Conservation (phyloP, 768 basidiomycete species). For the Dioszegia crocea region DNA sequence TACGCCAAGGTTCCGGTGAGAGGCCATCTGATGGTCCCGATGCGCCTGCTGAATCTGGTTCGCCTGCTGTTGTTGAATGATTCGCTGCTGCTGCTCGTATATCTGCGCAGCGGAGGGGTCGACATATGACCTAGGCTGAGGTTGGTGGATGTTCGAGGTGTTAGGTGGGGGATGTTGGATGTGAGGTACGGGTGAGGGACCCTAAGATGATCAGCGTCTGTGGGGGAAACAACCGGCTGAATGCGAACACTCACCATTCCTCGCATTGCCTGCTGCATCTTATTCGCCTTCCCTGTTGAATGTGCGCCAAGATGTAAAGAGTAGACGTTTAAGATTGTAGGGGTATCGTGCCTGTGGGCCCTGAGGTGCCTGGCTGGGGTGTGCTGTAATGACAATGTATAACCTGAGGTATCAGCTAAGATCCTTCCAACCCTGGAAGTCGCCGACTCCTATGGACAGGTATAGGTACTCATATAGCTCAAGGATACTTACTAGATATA, state of each 20-base stretch:
- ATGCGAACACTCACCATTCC: neutral
- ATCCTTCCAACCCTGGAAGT: too few species aligned
- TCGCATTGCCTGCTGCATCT: neutral
- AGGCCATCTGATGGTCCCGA: conserved; percentile 1
- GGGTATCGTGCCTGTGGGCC: too few species aligned
- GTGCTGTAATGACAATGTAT: too few species aligned
- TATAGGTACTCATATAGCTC: too few species aligned
- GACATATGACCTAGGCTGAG: neutral
- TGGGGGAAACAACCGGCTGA: too few species aligned
- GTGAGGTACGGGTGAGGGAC: neutral
- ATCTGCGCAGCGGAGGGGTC: neutral
- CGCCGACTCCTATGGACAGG: too few species aligned
- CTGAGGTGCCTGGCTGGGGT: neutral
- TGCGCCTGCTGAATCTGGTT: neutral
- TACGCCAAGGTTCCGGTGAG: neutral
- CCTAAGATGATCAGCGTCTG: neutral
- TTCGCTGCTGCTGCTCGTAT: conserved; percentile 1
- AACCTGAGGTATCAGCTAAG: too few species aligned
- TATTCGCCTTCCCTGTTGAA: too few species aligned
- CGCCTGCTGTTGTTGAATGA: neutral
- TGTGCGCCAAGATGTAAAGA: neutral
- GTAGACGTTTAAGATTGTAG: too few species aligned
- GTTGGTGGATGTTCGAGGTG: neutral
- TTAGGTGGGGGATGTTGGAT: conserved; percentile 9
- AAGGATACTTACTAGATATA: too few species aligned